phyloP scores from a whole-genome alignment of 352 stramenopile genomes.

The Globisporangium polare region DNA sequence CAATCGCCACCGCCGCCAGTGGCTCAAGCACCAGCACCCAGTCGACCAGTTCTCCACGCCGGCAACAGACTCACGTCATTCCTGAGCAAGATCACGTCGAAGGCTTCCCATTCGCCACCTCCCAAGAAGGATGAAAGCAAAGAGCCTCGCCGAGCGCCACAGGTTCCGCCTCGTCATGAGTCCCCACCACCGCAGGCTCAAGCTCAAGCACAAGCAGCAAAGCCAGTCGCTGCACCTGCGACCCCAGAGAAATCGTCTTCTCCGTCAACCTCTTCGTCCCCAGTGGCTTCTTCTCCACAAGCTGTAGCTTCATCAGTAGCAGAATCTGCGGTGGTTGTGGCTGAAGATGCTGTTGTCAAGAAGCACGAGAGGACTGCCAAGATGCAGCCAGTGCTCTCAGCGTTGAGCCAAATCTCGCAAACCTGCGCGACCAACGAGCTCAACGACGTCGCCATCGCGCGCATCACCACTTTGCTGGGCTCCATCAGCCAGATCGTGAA shows the following conservation, averaged over 20 bases:
- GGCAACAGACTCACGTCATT: conserved; percentile 32
- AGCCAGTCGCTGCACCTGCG: background rate
- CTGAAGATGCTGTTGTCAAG: background rate
- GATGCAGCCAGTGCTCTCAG: conserved; percentile 38
- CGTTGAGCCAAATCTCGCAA: conserved; percentile 44
- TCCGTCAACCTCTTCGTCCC: background rate
- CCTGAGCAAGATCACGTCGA: conserved; percentile 22
- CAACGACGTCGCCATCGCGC: conserved; percentile 55
- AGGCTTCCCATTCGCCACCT: background rate
- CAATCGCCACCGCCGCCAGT: background rate
- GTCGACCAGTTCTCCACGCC: conserved; percentile 17
- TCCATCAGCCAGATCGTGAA: conserved; percentile 67
- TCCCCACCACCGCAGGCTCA: background rate
- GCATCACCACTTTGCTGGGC: conserved; percentile 58
- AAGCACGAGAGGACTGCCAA: conserved; percentile 18
- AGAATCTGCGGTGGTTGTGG: background rate
- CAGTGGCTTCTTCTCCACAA: background rate
- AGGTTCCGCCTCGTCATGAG: conserved; percentile 4
- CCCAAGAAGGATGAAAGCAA: background rate
- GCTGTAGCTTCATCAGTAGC: background rate
- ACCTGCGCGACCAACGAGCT: conserved; percentile 58
- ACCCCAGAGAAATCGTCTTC: background rate
- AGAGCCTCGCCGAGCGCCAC: background rate
- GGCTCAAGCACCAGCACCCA: background rate
- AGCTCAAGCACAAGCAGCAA: background rate